A percentile compares a stretch with the other conserved stretches of the same genome.
Conservation (phyloP, 805 yeast genomes). For the Maudiozyma bulderi region DNA sequence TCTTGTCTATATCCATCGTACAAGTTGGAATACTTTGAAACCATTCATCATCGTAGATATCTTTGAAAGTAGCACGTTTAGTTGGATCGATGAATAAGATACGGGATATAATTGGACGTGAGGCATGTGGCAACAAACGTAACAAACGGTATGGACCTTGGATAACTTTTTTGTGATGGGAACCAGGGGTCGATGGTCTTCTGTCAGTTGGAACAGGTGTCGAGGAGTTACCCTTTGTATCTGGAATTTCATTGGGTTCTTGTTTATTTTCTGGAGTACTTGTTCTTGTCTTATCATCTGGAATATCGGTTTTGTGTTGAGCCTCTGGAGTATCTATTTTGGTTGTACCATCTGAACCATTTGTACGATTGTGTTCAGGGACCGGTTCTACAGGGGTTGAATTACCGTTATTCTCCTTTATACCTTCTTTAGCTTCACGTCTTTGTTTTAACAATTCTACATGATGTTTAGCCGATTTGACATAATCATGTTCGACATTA, state of each 20-base stretch:
- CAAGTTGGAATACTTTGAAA: constrained; percentile 52
- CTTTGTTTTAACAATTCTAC: constrained; percentile 47
- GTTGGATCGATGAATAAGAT: constrained; percentile 55
- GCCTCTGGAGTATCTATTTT: too few species aligned
- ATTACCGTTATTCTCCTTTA: constrained; percentile 34
- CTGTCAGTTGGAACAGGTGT: neutral
- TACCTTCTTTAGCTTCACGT: constrained; percentile 8
- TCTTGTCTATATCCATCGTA: constrained; percentile 36
- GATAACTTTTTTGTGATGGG: constrained; percentile 41
- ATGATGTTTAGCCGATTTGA: constrained; percentile 60
- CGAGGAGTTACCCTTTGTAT: neutral
- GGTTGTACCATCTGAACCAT: too few species aligned
- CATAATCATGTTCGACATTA: constrained; percentile 69
- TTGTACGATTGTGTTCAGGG: too few species aligned
- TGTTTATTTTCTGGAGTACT: neutral
- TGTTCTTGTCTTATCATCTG: constrained; percentile 20
- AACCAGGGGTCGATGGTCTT: neutral
- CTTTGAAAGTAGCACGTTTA: constrained; percentile 56
- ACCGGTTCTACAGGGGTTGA: neutral
- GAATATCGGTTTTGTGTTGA: constrained; percentile 43
- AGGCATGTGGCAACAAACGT: constrained; percentile 72
- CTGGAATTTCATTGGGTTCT: neutral
- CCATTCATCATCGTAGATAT: constrained; percentile 63
- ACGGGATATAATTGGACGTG: constrained; percentile 61
- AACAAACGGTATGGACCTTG: constrained; percentile 77